A percentile compares a stretch with the other conserved stretches of the same genome.
Conservation (phyloP, 179 eudicot genomes). For the Dionaea muscipula region DNA sequence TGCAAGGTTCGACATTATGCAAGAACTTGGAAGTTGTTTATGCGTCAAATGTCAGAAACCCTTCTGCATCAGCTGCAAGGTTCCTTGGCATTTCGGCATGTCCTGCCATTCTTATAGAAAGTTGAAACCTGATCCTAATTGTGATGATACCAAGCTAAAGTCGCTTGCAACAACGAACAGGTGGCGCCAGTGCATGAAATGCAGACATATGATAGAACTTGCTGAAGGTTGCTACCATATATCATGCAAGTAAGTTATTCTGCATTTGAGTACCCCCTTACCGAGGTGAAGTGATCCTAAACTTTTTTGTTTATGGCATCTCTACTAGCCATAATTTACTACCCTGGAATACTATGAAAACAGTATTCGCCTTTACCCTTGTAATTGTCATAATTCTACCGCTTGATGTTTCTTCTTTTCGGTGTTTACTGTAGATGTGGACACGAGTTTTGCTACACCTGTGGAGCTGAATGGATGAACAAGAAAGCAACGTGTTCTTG, state of each 20-base stretch:
- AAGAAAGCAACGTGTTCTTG: slow-evolving; percentile 60
- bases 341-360: no score
- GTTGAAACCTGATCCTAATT: slow-evolving; percentile 16
- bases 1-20: neutral
- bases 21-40: slow-evolving; percentile 18
- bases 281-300: no score
- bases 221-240: slow-evolving; percentile 62
- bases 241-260: slow-evolving; percentile 43
- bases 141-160: slow-evolving; percentile 34
- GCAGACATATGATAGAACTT: slow-evolving; percentile 58
- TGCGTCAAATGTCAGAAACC: slow-evolving; percentile 33
- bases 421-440: slow-evolving; percentile 32
- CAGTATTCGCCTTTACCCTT: no score
- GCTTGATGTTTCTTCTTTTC: neutral
- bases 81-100: slow-evolving; percentile 43
- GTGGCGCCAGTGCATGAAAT: slow-evolving; percentile 55
- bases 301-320: no score
- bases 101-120: slow-evolving; percentile 26
- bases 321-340: no score
- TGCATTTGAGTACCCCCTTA: neutral
- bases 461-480: slow-evolving; percentile 63
- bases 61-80: slow-evolving; percentile 48
- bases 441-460: slow-evolving; percentile 54
- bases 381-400: no score
- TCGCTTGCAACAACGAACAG: slow-evolving; percentile 28